These are phyloP conservation scores for Nidularia sp. DNA, from an alignment of 768 basidiomycete genomes.

Conservation along the genomic window DNA sequence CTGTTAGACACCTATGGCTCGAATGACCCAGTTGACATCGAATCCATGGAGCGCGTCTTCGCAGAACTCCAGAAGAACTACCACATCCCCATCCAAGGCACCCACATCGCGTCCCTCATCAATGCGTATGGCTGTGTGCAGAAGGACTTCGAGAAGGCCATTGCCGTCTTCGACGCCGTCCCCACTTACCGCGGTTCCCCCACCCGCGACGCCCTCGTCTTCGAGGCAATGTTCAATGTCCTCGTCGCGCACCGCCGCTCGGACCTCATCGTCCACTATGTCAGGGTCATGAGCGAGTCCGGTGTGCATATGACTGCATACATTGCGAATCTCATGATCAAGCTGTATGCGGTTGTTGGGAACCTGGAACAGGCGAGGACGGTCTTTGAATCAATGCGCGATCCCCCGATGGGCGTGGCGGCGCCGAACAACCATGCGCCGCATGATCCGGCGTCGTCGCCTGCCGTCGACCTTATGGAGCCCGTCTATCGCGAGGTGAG, in stretches of 20 bases:
- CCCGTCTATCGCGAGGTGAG: constrained; percentile 81
- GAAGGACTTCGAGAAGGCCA: constrained; percentile 74
- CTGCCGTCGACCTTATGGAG: constrained; percentile 36
- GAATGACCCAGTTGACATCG: constrained; percentile 77
- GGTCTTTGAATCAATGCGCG: constrained; percentile 77
- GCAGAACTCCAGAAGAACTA: constrained; percentile 44
- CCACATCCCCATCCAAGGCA: constrained; percentile 37
- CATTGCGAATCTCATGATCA: constrained; percentile 84
- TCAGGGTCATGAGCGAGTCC: constrained; percentile 52
- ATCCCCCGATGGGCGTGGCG: constrained; percentile 81
- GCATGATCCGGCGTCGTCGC: constrained; percentile 42
- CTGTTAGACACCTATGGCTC: constrained; percentile 87
- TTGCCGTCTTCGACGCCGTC: constrained; percentile 76
- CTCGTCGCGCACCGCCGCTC: constrained; percentile 73
- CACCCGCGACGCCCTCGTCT: constrained; percentile 80
- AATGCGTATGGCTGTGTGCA: constrained; percentile 81
- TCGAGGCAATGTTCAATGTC: constrained; percentile 87
- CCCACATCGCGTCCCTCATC: constrained; percentile 77
- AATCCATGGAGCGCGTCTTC: constrained; percentile 71
- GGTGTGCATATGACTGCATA: constrained; percentile 92
- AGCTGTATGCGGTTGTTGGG: constrained; percentile 63
- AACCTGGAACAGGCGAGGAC: constrained; percentile 67
- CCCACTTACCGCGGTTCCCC: constrained; percentile 20
- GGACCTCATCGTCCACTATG: constrained; percentile 71
- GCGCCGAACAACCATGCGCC: constrained; percentile 85